phyloP scores from a whole-genome alignment of 108 stramenopile genomes.

The Conticribra guillardii region DNA sequence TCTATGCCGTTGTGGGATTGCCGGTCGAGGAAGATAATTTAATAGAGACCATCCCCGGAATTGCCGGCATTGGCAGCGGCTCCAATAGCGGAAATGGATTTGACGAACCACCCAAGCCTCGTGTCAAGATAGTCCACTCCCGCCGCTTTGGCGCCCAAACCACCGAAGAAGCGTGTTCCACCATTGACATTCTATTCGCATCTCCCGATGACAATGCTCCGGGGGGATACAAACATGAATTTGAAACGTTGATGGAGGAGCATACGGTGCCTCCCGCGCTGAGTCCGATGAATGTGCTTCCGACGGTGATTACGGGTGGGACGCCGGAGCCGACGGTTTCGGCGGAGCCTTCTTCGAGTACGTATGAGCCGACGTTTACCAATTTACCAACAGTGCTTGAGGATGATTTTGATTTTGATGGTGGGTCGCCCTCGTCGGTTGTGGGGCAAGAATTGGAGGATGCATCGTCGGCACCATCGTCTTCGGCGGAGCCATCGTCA shows the following conservation, averaged over 20 bases:
- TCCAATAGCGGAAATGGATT: slow-evolving; percentile 1
- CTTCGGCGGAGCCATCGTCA: background rate
- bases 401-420: background rate
- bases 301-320: background rate
- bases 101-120: no score
- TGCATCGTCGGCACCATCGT: background rate
- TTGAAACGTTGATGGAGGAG: slow-evolving; percentile 18
- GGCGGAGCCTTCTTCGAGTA: background rate
- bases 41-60: background rate
- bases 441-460: no score
- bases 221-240: slow-evolving; percentile 32
- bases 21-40: slow-evolving; percentile 4
- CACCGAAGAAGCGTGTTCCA: slow-evolving; percentile 37
- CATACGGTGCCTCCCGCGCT: slow-evolving; percentile 2
- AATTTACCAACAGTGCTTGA: background rate
- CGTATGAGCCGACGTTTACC: background rate
- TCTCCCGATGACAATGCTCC: background rate
- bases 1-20: slow-evolving; percentile 43
- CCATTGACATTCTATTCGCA: slow-evolving; percentile 33
- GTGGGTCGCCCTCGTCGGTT: no score
- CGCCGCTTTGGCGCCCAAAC: slow-evolving; percentile 31
- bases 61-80: background rate
- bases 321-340: slow-evolving; percentile 1
- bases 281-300: background rate
- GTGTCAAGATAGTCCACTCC: slow-evolving; percentile 35